These are phyloP conservation scores for Citrus glauca DNA, from an alignment of 345 rosid genomes.

Conservation along the genomic window DNA sequence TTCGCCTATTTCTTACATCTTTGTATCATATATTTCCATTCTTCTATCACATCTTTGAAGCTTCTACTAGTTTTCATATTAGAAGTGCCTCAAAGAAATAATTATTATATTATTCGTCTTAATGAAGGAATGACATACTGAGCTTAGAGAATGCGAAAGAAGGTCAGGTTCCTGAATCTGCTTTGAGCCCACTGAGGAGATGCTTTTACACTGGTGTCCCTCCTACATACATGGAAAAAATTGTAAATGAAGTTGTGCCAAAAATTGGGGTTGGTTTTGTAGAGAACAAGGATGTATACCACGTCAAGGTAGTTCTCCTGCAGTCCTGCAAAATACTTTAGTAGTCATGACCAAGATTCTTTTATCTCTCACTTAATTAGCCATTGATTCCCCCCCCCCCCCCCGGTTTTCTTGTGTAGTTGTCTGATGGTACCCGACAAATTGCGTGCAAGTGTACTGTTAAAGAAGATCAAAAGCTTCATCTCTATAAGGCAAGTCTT, in stretches of 20 bases:
- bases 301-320: conserved; percentile 9
- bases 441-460: conserved; percentile 39
- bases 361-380: neutral
- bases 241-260: neutral
- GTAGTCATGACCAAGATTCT: neutral
- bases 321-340: neutral
- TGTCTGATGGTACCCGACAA: neutral
- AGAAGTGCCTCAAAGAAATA: neutral
- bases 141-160: neutral
- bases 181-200: conserved; percentile 14
- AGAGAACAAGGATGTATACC: conserved; percentile 3
- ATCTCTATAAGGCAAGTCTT: conserved; percentile 29
- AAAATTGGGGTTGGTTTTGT: conserved; percentile 3
- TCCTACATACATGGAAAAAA: conserved; percentile 15
- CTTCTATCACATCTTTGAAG: neutral
- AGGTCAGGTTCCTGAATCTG: conserved; percentile 1
- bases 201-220: conserved; percentile 10
- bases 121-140: conserved; percentile 5
- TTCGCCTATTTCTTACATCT: neutral
- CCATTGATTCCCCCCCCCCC: neutral
- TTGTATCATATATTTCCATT: neutral
- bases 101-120: neutral
- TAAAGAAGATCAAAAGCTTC: conserved; percentile 22
- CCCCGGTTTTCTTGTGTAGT: neutral
- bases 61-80: neutral